A percentile compares a stretch with the other conserved stretches of the same genome.
phyloP scores from a whole-genome alignment of 2,329 filamentous ascomycete genomes.

The Epichloe typhina region DNA sequence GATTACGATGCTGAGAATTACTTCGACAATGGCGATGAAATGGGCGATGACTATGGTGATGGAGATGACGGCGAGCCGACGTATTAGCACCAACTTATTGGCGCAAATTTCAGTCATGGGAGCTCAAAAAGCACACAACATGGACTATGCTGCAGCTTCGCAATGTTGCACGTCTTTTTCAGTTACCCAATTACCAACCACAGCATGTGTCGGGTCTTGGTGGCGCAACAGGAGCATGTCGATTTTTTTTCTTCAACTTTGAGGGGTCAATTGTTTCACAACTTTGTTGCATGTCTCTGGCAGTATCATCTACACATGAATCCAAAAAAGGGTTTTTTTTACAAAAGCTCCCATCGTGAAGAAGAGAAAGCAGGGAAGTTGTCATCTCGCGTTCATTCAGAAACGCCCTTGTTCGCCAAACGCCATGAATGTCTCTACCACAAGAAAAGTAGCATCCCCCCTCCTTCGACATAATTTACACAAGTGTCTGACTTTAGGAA shows the following conservation, averaged over 20 bases:
- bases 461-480: not conserved
- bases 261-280: not conserved
- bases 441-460: not conserved
- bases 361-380: not conserved
- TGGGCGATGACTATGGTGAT: conserved; percentile 37
- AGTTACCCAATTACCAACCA: conserved; percentile 1
- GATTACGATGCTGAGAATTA: conserved; percentile 50
- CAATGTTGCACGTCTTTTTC: not conserved
- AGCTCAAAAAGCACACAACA: not conserved
- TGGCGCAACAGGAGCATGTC: not conserved
- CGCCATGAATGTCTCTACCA: not conserved
- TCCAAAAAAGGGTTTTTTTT: not conserved
- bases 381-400: not conserved
- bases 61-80: conserved; percentile 36
- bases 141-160: not conserved
- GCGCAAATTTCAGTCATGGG: not conserved
- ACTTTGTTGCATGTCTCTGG: not conserved
- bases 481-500: not conserved
- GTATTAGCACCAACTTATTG: conserved; percentile 14
- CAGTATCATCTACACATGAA: not conserved
- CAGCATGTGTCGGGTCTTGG: not conserved
- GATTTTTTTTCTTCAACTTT: no score
- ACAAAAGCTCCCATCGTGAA: not conserved
- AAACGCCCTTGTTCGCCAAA: not conserved
- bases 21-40: conserved; percentile 45